Conservation (phyloP, 306 rosid species). For the Trifolium subterraneum region DNA sequence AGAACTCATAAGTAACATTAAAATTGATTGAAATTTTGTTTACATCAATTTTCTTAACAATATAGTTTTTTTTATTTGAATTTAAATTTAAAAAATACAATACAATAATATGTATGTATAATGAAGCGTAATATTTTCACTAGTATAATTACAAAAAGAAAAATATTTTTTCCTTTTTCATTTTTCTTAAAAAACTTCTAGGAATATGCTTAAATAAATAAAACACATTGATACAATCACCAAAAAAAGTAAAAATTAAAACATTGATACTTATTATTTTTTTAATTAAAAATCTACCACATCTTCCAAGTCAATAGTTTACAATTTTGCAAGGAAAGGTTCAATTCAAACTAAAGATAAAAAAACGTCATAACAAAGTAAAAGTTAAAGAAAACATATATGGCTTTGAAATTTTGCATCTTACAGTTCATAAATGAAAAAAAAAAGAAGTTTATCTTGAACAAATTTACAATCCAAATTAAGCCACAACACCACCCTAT, state of each 20-base stretch:
- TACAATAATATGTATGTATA: background rate
- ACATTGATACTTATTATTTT: background rate
- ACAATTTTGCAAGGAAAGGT: background rate
- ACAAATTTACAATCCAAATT: conserved; percentile 28
- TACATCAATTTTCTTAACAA: background rate
- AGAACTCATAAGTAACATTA: background rate
- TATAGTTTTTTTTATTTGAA: background rate
- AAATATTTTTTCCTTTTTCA: background rate
- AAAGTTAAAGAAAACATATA: background rate
- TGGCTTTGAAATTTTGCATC: background rate
- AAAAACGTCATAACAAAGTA: background rate
- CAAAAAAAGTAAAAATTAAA: no score
- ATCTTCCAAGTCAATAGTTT: background rate
- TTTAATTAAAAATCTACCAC: background rate
- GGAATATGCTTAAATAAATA: background rate
- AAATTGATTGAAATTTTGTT: background rate
- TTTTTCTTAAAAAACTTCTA: background rate
- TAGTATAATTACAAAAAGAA: background rate
- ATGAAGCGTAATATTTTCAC: background rate
- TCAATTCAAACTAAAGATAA: background rate
- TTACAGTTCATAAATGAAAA: conserved; percentile 26
- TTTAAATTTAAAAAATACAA: background rate
- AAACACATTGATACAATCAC: background rate
- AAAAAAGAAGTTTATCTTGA: background rate
- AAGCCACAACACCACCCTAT: background rate